phyloP scores from a whole-genome alignment of 2,329 filamentous ascomycete genomes.

The Aspergillus candidus region DNA sequence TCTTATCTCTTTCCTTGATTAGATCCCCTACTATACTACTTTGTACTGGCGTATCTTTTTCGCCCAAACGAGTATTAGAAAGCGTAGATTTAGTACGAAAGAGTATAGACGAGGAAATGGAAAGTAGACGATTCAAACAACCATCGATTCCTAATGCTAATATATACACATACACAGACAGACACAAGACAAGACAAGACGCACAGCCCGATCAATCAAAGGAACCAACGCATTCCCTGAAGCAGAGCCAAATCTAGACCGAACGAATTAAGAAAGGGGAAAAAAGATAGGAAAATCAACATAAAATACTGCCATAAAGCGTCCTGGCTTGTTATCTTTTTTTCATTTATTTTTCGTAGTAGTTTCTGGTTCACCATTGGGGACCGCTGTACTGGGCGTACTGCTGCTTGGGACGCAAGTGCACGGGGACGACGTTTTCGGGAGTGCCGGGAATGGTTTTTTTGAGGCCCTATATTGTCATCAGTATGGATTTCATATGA shows the following conservation, averaged over 20 bases:
- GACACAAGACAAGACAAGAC: constrained; percentile 2
- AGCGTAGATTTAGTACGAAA: not conserved
- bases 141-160: constrained; percentile 35
- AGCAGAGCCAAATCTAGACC: constrained; percentile 7
- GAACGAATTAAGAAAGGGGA: constrained; percentile 15
- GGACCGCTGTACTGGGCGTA: constrained; percentile 37
- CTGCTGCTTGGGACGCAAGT: constrained; percentile 56
- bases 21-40: too few species aligned
- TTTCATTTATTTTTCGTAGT: not conserved
- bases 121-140: constrained; percentile 17
- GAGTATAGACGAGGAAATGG: constrained; percentile 3
- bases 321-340: constrained; percentile 1
- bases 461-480: constrained; percentile 60
- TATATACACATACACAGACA: constrained; percentile 33
- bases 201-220: constrained; percentile 18
- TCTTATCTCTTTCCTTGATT: too few species aligned
- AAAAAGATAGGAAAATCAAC: constrained; percentile 17
- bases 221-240: not conserved
- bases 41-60: too few species aligned
- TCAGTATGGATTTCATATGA: not conserved
- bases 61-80: too few species aligned
- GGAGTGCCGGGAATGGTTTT: constrained; percentile 73
- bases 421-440: constrained; percentile 63
- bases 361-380: constrained; percentile 27
- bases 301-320: constrained; percentile 9